Evolutionary conservation across 2,329 filamentous ascomycete genomes (phyloP).

Genomic region (Daldinia sp.): DNA sequence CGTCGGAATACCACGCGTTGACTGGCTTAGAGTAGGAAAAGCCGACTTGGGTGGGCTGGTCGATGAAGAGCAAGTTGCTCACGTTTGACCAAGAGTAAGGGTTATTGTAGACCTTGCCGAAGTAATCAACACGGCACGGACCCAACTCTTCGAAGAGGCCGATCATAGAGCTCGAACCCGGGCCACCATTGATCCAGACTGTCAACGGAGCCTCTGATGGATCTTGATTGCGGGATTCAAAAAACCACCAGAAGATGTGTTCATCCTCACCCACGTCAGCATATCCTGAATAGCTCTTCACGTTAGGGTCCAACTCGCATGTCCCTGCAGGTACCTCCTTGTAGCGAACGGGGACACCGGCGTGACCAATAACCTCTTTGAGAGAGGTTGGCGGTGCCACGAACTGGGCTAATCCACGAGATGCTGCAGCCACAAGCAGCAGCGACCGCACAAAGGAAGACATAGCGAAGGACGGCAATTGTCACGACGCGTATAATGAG

Average conservation of each 20-base stretch:
- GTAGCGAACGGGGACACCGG: constrained; percentile 59
- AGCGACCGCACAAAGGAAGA: constrained; percentile 40
- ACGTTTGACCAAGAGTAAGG: constrained; percentile 71
- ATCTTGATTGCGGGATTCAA: constrained; percentile 60
- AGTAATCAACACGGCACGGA: constrained; percentile 57
- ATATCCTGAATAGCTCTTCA: constrained; percentile 59
- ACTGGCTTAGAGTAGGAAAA: constrained; percentile 62
- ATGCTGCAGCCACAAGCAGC: constrained; percentile 40
- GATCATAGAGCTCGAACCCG: constrained; percentile 65
- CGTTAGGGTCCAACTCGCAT: constrained; percentile 58
- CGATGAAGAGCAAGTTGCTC: constrained; percentile 71
- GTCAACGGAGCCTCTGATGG: constrained; percentile 61
- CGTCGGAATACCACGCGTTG: constrained; percentile 46
- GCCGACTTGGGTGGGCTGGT: constrained; percentile 70
- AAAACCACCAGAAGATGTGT: constrained; percentile 64
- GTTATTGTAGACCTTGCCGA: constrained; percentile 62
- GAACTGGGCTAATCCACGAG: constrained; percentile 47
- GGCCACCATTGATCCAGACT: constrained; percentile 66
- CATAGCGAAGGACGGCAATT: constrained; percentile 37
- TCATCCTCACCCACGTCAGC: constrained; percentile 56
- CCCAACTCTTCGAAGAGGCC: constrained; percentile 64
- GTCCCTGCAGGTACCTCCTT: constrained; percentile 61
- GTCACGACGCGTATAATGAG: constrained; percentile 18
- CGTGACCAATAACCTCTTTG: constrained; percentile 47
- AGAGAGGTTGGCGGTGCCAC: constrained; percentile 48